A percentile compares a stretch with the other conserved stretches of the same genome.
Conservation (phyloP, 73 alveolate genomes). For the Stentor coeruleus region DNA sequence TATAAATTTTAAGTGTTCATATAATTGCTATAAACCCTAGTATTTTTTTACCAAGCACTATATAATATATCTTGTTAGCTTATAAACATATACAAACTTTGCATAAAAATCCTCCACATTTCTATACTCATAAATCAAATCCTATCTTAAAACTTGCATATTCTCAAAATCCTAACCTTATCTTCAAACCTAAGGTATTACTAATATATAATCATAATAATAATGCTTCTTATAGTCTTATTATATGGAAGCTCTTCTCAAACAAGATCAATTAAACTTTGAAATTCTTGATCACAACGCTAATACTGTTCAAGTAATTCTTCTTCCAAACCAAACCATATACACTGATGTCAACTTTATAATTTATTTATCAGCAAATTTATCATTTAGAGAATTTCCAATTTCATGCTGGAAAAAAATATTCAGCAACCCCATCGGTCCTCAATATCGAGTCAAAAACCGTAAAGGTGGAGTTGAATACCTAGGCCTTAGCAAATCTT, state of each 20-base stretch:
- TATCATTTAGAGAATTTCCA: background rate
- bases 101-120: too few species aligned
- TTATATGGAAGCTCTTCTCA: constrained; percentile 6
- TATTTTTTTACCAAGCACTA: too few species aligned
- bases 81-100: too few species aligned
- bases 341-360: background rate
- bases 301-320: background rate
- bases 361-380: background rate
- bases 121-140: too few species aligned
- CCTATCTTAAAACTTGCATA: too few species aligned
- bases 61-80: too few species aligned
- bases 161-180: too few species aligned
- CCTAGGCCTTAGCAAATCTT: background rate
- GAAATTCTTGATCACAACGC: background rate
- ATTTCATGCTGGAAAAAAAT: background rate
- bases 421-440: background rate
- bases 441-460: background rate
- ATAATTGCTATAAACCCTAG: too few species aligned
- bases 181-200: too few species aligned
- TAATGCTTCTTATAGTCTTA: too few species aligned
- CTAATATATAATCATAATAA: too few species aligned
- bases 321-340: background rate
- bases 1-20: too few species aligned
- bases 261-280: background rate
- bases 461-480: constrained; percentile 18